Percentiles rank a stretch among this genome's conserved stretches.
These are phyloP conservation scores for Sporothrix phasma DNA, from an alignment of 2,329 filamentous ascomycete species.

Conservation along the genomic window DNA sequence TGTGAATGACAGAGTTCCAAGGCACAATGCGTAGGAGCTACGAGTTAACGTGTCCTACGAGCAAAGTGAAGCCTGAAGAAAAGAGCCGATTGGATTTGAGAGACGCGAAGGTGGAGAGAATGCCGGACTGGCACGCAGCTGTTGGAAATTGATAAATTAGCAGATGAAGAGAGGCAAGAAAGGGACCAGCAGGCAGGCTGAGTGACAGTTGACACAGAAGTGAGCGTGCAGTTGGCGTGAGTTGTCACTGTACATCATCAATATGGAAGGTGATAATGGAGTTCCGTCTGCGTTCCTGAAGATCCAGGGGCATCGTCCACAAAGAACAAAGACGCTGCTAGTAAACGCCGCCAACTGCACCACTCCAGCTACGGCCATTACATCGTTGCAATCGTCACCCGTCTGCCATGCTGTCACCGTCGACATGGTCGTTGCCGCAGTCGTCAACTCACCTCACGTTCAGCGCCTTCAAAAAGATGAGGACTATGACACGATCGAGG, in stretches of 20 bases:
- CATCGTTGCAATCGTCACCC: not conserved
- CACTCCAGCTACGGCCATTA: not conserved
- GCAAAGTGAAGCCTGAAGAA: slow-evolving; percentile 30
- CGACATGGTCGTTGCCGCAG: not conserved
- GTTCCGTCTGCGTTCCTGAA: not conserved
- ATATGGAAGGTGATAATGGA: not conserved
- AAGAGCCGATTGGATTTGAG: slow-evolving; percentile 27
- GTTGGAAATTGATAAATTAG: slow-evolving; percentile 20
- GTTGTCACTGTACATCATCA: not conserved
- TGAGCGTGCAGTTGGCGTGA: not conserved
- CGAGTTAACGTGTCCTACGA: slow-evolving; percentile 56
- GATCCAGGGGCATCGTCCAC: not conserved
- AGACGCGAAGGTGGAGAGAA: slow-evolving; percentile 30
- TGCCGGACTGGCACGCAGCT: slow-evolving; percentile 35
- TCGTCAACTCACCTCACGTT: slow-evolving; percentile 19
- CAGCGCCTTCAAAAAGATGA: slow-evolving; percentile 19
- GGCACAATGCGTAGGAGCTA: slow-evolving; percentile 42
- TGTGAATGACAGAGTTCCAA: slow-evolving; percentile 40
- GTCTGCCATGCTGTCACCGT: not conserved
- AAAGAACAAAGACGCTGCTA: not conserved
- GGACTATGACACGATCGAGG: slow-evolving; percentile 17
- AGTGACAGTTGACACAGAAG: not conserved
- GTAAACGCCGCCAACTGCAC: not conserved
- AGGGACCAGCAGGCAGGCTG: not conserved
- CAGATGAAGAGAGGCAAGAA: not conserved